Conservation (phyloP, 2,329 filamentous ascomycete species). For the Diaporthe sp. region DNA sequence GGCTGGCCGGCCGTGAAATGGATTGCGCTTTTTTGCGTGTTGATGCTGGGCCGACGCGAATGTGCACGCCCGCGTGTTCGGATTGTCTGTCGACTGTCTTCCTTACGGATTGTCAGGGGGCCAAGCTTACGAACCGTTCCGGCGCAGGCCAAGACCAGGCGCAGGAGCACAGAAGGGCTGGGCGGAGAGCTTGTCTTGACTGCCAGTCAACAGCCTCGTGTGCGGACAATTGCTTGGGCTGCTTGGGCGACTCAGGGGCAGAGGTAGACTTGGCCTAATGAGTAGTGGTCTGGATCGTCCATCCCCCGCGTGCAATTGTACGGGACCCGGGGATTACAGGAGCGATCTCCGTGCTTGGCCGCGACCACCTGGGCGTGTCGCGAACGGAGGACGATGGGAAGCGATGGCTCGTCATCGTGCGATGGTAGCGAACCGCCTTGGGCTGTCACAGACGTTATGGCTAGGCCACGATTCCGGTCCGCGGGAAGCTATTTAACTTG, state of each 20-base stretch:
- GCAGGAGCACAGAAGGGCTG: constrained; percentile 10
- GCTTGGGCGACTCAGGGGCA: constrained; percentile 20
- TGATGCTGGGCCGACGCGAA: background rate
- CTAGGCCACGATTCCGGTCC: constrained; percentile 9
- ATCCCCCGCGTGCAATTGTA: constrained; percentile 6
- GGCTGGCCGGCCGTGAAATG: background rate
- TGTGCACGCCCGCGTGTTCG: background rate
- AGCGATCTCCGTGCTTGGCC: constrained; percentile 23
- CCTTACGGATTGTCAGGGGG: background rate
- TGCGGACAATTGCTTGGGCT: background rate
- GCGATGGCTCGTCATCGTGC: background rate
- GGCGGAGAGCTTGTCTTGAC: constrained; percentile 29
- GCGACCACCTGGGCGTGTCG: constrained; percentile 9
- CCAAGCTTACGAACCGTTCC: background rate
- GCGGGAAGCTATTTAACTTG: background rate
- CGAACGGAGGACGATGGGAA: background rate
- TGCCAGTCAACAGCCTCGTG: background rate
- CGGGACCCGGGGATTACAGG: constrained; percentile 20
- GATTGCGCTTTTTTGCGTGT: background rate
- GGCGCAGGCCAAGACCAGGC: constrained; percentile 19
- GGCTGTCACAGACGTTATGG: constrained; percentile 4
- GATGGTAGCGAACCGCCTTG: constrained; percentile 19
- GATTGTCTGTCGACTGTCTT: background rate
- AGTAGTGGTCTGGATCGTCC: constrained; percentile 13
- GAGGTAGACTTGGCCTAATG: background rate